Evolutionary conservation across 495 filamentous ascomycete genomes (phyloP), one percentile per base, ranked within the genome.

Genomic region (Patellaria atrata): DNA sequence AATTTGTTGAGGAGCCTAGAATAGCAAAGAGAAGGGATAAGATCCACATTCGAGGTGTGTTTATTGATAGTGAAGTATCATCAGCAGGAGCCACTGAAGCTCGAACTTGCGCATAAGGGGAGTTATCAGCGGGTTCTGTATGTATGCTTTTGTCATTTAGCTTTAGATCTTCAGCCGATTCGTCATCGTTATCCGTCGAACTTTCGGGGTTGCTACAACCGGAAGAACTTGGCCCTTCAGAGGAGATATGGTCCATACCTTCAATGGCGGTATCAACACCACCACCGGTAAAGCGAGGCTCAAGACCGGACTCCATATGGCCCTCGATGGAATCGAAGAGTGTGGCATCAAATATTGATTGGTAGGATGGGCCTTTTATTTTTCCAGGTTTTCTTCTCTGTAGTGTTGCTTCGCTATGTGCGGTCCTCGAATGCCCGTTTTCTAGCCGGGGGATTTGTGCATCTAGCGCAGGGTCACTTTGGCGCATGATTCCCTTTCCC

Each of bases 31-130:
- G 47, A 5, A 80, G 62, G 14, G 81, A 82, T 12, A 89, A 49
- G 1, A 65, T 53, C 83, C 82, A 89, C 82, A 89, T 92, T 22
- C 82, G 78, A 12, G 82, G 73, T 2, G 83, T 89, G 54, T 81
- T 87, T 33, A 87, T 82, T 4, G 81, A 86, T 11, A 83, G 60
- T 11, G 66, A 60, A 14, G 64, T 68, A 48, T 89, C 70, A 51
- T 89, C 82, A 10, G 65, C 73, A 3, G 79, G 70, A 5, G 75
- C 63, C 6, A 87, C 81, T 0, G 77, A 80, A 17, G 82, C 82
- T 35, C 82, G 70, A 3, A 87, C 82, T 61, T 49, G 45, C 12
- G 49, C 38, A 24, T 52, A 52, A 15, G 49, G 49, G 2, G 49
- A 47, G 29, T 49, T 35, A 24, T 50, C 49, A 5, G 29, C 16